Conservation (phyloP, 257 asterid genomes). For the Nicotiana obtusifolia region DNA sequence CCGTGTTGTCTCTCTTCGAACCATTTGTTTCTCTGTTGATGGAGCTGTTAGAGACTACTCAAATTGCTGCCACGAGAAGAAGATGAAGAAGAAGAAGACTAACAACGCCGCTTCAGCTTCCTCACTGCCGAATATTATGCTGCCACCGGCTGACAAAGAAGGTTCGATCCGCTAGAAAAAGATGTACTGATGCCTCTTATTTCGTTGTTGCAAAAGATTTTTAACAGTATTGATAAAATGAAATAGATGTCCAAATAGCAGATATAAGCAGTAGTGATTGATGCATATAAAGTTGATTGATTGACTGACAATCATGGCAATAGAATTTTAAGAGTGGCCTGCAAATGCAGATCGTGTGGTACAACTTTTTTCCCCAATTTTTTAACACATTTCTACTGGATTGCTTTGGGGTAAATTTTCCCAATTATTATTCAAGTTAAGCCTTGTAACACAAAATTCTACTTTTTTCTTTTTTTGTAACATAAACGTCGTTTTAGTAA, state of each 20-base stretch:
- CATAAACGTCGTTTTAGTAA: too few relatives aligned
- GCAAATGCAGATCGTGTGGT: not conserved
- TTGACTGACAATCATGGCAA: not conserved
- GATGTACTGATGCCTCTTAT: not conserved
- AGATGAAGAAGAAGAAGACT: not conserved
- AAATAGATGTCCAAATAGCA: not conserved
- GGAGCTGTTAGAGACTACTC: not conserved
- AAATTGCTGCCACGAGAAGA: not conserved
- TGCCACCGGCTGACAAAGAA: not conserved
- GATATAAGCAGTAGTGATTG: not conserved
- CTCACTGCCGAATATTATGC: not conserved
- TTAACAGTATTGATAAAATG: not conserved
- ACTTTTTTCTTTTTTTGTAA: too few relatives aligned
- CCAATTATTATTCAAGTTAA: too few relatives aligned
- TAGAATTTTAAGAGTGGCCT: not conserved
- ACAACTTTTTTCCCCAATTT: too few relatives aligned
- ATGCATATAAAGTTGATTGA: not conserved
- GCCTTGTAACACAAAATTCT: too few relatives aligned
- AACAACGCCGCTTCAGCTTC: not conserved
- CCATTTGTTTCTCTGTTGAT: constrained; percentile 8
- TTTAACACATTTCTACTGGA: too few relatives aligned
- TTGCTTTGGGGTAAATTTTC: too few relatives aligned
- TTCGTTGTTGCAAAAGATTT: not conserved
- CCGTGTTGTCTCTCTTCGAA: constrained; percentile 54
- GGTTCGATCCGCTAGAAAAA: not conserved